These are phyloP conservation scores for Penicillium simplicissimum DNA, from an alignment of 495 filamentous ascomycete genomes.

Conservation along the genomic window DNA sequence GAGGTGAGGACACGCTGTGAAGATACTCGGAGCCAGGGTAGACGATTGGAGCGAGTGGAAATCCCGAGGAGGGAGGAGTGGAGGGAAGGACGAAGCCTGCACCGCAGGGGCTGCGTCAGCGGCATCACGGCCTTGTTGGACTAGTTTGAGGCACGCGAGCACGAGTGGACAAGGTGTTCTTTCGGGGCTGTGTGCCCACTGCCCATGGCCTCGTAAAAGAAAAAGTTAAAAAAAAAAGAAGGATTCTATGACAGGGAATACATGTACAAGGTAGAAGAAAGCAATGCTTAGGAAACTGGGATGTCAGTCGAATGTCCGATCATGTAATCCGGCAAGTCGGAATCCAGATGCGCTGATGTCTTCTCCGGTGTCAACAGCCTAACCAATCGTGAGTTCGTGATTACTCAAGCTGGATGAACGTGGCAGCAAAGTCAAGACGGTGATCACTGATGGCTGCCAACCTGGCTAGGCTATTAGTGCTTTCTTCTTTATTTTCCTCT, in stretches of 20 bases:
- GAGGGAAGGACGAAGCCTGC: slow-evolving; percentile 46
- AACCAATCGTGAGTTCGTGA: neutral
- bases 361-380: neutral
- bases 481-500: neutral
- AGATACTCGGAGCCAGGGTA: slow-evolving; percentile 13
- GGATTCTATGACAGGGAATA: neutral
- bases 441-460: too few relatives aligned
- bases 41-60: slow-evolving; percentile 10
- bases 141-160: slow-evolving; percentile 30
- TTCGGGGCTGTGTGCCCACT: slow-evolving; percentile 14
- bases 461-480: neutral
- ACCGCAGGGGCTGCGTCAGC: slow-evolving; percentile 50
- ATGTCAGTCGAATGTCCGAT: slow-evolving; percentile 18
- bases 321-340: slow-evolving; percentile 31
- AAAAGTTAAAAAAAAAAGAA: neutral
- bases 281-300: neutral
- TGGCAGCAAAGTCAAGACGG: neutral
- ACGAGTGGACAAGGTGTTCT: slow-evolving; percentile 30
- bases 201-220: slow-evolving; percentile 4
- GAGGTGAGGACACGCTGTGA: slow-evolving; percentile 33
- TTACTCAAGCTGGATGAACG: slow-evolving; percentile 3
- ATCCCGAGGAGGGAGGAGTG: slow-evolving; percentile 19
- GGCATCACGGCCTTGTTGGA: slow-evolving; percentile 33
- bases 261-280: neutral
- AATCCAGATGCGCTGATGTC: slow-evolving; percentile 26